A percentile compares a stretch with the other conserved stretches of the same genome.
Conservation (phyloP, 306 rosid species). For the Geum urbanum region DNA sequence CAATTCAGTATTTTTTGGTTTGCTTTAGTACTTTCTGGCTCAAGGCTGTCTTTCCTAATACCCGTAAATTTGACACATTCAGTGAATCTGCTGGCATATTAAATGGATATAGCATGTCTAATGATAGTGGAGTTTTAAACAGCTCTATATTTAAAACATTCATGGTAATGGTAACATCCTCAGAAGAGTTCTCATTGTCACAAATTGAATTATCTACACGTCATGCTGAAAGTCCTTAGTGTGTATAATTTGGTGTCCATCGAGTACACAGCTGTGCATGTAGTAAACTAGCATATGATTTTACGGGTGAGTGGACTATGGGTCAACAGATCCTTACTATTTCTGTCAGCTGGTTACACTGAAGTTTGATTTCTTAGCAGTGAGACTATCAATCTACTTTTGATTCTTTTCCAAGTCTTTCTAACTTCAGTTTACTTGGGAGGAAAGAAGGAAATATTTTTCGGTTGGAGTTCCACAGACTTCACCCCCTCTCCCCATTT, state of each 20-base stretch:
- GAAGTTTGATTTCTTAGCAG: neutral
- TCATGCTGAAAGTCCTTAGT: neutral
- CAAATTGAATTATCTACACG: neutral
- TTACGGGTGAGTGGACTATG: neutral
- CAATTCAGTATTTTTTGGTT: slow-evolving; percentile 1
- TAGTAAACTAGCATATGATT: neutral
- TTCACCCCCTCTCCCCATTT: neutral
- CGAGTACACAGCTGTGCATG: slow-evolving; percentile 2
- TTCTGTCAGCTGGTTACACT: neutral
- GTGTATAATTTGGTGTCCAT: neutral
- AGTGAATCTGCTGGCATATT: slow-evolving; percentile 8
- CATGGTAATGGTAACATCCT: neutral
- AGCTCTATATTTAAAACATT: neutral
- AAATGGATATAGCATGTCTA: neutral
- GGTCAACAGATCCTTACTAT: neutral
- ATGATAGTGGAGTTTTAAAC: neutral
- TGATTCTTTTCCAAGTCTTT: slow-evolving; percentile 4
- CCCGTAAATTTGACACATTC: neutral
- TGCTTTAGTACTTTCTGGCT: neutral
- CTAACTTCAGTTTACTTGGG: neutral
- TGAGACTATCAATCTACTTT: neutral
- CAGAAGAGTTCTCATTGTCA: neutral
- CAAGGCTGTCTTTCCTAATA: neutral
- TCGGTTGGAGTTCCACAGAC: neutral
- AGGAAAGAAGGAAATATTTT: neutral